A percentile compares a stretch with the other conserved stretches of the same genome.
Evolutionary conservation across 208 protist genomes (phyloP).

Genomic region (Leishmania turanica): DNA sequence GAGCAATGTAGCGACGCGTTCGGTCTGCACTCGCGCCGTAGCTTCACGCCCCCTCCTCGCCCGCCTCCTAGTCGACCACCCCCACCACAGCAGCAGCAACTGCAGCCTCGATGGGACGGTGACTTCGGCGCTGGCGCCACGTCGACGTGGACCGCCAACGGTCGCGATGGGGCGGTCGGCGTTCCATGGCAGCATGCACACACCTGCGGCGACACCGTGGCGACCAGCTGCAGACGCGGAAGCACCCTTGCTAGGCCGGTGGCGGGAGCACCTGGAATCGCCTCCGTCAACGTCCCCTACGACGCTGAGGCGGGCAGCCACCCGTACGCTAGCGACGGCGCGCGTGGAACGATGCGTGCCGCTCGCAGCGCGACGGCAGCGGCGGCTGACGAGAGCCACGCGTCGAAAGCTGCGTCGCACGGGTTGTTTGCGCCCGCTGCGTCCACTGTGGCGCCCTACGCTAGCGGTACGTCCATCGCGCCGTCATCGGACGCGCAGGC

Average conservation of each 20-base stretch:
- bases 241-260: neutral
- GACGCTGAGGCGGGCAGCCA: neutral
- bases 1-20: neutral
- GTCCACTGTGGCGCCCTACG: conserved; percentile 18
- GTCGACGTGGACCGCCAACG: neutral
- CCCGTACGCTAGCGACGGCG: neutral
- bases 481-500: neutral
- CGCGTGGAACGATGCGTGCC: neutral
- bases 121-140: neutral
- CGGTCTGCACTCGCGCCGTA: neutral
- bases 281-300: neutral
- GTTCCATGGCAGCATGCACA: neutral
- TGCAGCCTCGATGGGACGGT: neutral
- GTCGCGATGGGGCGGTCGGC: neutral
- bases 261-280: neutral
- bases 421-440: neutral
- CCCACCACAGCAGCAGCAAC: neutral
- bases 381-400: neutral
- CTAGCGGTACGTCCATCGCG: conserved; percentile 9
- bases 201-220: neutral
- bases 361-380: neutral
- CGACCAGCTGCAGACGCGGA: neutral
- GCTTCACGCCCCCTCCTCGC: neutral
- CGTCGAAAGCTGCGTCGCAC: neutral
- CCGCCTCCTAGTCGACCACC: neutral